A percentile compares a stretch with the other conserved stretches of the same genome.
Conservation (phyloP, 345 rosid genomes). For the Raphanus sativus region DNA sequence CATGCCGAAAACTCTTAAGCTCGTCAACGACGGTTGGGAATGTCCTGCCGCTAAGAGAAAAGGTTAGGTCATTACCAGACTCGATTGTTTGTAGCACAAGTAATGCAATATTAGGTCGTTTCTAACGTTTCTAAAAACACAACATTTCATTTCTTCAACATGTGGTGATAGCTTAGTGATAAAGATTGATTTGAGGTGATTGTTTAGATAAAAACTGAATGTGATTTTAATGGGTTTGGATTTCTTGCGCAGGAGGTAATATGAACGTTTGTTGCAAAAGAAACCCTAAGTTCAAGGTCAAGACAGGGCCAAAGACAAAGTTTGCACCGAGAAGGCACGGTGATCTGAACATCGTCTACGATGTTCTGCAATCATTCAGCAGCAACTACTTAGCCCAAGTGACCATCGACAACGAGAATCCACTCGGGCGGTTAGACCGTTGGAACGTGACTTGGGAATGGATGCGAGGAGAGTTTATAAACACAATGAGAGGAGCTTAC, state of each 20-base stretch:
- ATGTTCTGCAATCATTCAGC: constrained; percentile 61
- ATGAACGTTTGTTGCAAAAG: constrained; percentile 74
- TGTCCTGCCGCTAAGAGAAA: constrained; percentile 57
- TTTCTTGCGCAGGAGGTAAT: constrained; percentile 46
- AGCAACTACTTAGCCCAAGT: constrained; percentile 87
- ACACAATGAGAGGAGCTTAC: constrained; percentile 81
- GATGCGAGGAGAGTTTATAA: constrained; percentile 83
- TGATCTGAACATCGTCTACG: constrained; percentile 66
- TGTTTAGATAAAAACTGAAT: neutral
- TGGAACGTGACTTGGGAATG: constrained; percentile 98
- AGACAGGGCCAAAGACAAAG: constrained; percentile 44
- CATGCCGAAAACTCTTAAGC: constrained; percentile 70
- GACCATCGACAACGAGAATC: constrained; percentile 70
- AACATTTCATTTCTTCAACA: no score
- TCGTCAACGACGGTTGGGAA: constrained; percentile 59
- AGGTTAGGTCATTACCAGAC: constrained; percentile 41
- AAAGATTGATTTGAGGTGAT: no score
- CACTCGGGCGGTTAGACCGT: constrained; percentile 76
- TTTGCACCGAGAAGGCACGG: constrained; percentile 55
- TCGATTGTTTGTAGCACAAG: constrained; percentile 6
- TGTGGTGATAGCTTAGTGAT: no score
- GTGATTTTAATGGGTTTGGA: neutral
- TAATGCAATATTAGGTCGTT: neutral
- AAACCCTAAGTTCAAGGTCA: constrained; percentile 63
- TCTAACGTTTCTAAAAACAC: neutral